Evolutionary conservation across 768 basidiomycete genomes (phyloP), one percentile per base, ranked within the genome.

Genomic region (Boletus patriciae): DNA sequence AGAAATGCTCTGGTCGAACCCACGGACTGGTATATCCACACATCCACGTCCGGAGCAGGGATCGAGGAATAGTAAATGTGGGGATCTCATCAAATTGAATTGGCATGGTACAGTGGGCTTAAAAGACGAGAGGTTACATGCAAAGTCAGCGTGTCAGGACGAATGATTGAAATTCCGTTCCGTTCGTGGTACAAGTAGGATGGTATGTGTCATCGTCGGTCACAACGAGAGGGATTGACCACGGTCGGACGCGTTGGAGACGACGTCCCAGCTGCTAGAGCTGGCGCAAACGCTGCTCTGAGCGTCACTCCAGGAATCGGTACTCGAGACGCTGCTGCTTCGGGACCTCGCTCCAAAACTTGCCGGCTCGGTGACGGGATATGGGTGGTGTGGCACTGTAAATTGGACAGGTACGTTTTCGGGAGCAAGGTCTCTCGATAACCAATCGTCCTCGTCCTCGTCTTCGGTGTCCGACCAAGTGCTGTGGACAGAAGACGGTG

Each of bases 241-340:
- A 12, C 18, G 45, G 12, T 50, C 55, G 23, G 61, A 62, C 15
- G 45, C 23, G 12, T 60, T 31, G 41, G 69, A 66, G 34, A 72
- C 33, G 41, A 72, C 27, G 23, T 72, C 72, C 70, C 70, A 71
- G 19, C 54, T 51, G 41, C 59, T 57, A 4, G 53, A 48, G 40
- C 44, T 40, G 7, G 18, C 18, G 27, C 36, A 52, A 15, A 59
- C 43, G 33, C 59, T 61, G 43, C 66, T 67, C 29, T 64, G 61
- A 12, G 67, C 70, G 34, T 70, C 70, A 10, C 63, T 69, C 72
- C 71, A 72, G 12, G 67, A 57, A 31, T 61, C 67, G 31, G 38
- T n/a, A 12, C 52, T 52, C 2, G 66, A 59, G 10, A n/a, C 49
- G 48, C 62, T 65, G 25, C 13, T 29, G 45, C 67, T 62, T 13